Evolutionary conservation across 768 basidiomycete genomes (phyloP).

Genomic region (Piloderma croceum): DNA sequence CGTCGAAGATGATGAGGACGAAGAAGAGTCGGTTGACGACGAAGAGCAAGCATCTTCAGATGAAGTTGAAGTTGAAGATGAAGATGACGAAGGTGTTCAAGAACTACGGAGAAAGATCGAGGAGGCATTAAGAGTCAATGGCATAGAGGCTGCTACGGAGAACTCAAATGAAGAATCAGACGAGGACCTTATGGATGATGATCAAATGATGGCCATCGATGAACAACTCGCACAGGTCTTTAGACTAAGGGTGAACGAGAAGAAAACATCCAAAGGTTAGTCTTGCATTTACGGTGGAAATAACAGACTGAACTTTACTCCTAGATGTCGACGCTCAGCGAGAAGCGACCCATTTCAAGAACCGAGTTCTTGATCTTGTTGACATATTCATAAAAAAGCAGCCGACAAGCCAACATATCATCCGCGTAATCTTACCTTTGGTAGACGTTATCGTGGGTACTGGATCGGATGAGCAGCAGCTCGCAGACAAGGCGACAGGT

Average conservation of each 20-base stretch:
- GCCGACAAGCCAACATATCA: slow-evolving; percentile 60
- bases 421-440: slow-evolving; percentile 70
- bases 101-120: slow-evolving; percentile 66
- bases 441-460: slow-evolving; percentile 66
- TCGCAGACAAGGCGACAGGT: slow-evolving; percentile 83
- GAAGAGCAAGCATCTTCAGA: slow-evolving; percentile 26
- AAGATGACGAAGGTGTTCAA: slow-evolving; percentile 49
- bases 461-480: slow-evolving; percentile 73
- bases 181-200: slow-evolving; percentile 85
- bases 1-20: slow-evolving; percentile 24
- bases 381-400: slow-evolving; percentile 79
- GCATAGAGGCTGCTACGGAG: slow-evolving; percentile 49
- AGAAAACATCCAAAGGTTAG: slow-evolving; percentile 63
- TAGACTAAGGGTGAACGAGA: slow-evolving; percentile 55
- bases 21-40: slow-evolving; percentile 23
- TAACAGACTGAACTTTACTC: slow-evolving; percentile 2
- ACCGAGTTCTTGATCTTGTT: slow-evolving; percentile 90
- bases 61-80: slow-evolving; percentile 31
- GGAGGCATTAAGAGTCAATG: slow-evolving; percentile 55
- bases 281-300: not conserved
- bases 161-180: slow-evolving; percentile 54
- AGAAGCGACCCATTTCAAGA: slow-evolving; percentile 94
- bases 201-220: slow-evolving; percentile 97
- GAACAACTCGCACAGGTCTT: slow-evolving; percentile 88
- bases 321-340: slow-evolving; percentile 66